Evolutionary conservation across 2,329 filamentous ascomycete genomes (phyloP), one percentile per base, ranked within the genome.

Genomic region (Gaeumannomyces sp.): DNA sequence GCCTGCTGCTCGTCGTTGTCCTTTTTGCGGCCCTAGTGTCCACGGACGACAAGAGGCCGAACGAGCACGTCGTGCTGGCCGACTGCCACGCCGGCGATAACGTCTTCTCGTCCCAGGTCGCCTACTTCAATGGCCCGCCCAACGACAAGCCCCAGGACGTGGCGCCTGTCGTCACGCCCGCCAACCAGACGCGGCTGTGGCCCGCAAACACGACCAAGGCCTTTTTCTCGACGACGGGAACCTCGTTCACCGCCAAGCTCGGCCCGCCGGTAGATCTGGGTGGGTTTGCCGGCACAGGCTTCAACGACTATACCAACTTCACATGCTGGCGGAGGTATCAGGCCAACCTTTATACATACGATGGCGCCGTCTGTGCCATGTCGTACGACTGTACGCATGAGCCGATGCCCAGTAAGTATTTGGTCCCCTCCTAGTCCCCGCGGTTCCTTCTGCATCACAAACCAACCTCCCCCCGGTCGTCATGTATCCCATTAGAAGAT

Each of bases 301-400:
- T 71, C 60, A 76, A 76, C 61, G 74, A 71, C 1, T 76, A 72
- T 58, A 68, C 66, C 2, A 66, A 67, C 25, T 76, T 76, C 60
- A 69, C 66, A 1, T 76, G 75, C 64, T 76, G 72, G 70, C 70
- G 73, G 65, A 68, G 35, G 27, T 70, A 68, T n/a, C 28, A 65
- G 31, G 57, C 61, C n/a, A 64, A 70, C 16, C 64, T 74, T 28
- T 76, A 75, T 57, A 65, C n/a, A 4, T 71, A 71, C 31, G 67
- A 68, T 38, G 66, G 65, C 19, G 69, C 66, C 19, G 66, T 61
- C 11, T 76, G 75, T 66, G 70, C 69, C 22, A 68, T 71, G 63
- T 67, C 71, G 8, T 75, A 75, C 60, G 70, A 72, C 38, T 76
- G 75, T 63, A 71, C 73, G 59, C 74, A 76, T 33, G 61, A 68